These are phyloP conservation scores for Periconia macrospinosa DNA, from an alignment of 2,329 filamentous ascomycete genomes.

Conservation along the genomic window DNA sequence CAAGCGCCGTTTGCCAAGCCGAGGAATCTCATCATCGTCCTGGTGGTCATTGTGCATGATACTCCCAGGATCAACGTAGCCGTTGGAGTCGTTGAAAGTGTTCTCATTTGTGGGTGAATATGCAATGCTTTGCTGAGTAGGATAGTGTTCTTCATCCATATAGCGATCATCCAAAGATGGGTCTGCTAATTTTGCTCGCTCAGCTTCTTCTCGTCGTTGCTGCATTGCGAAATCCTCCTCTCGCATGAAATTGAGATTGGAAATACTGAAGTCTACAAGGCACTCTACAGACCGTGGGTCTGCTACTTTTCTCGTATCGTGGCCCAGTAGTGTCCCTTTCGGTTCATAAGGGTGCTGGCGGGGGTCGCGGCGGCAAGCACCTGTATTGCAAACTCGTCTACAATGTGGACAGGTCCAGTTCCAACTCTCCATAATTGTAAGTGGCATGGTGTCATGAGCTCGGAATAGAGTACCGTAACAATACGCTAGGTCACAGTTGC, in stretches of 20 bases:
- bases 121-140: slow-evolving; percentile 44
- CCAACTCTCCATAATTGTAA: slow-evolving; percentile 76
- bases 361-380: slow-evolving; percentile 68
- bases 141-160: slow-evolving; percentile 44
- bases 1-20: slow-evolving; percentile 33
- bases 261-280: slow-evolving; percentile 85
- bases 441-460: slow-evolving; percentile 87
- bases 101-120: slow-evolving; percentile 42
- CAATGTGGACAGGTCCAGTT: slow-evolving; percentile 91
- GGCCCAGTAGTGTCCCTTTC: slow-evolving; percentile 82
- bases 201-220: slow-evolving; percentile 57
- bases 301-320: slow-evolving; percentile 87
- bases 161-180: slow-evolving; percentile 50
- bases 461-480: slow-evolving; percentile 94
- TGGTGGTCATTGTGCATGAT: slow-evolving; percentile 18
- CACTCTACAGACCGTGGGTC: slow-evolving; percentile 89
- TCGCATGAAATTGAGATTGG: slow-evolving; percentile 82
- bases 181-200: slow-evolving; percentile 53
- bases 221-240: slow-evolving; percentile 54
- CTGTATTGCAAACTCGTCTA: slow-evolving; percentile 83
- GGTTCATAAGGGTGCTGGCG: slow-evolving; percentile 81
- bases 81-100: slow-evolving; percentile 19
- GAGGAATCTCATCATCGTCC: slow-evolving; percentile 30
- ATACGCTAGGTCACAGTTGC: slow-evolving; percentile 73
- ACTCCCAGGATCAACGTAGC: slow-evolving; percentile 20